phyloP scores from a whole-genome alignment of 768 basidiomycete species.

The Hericium rajendrae region DNA sequence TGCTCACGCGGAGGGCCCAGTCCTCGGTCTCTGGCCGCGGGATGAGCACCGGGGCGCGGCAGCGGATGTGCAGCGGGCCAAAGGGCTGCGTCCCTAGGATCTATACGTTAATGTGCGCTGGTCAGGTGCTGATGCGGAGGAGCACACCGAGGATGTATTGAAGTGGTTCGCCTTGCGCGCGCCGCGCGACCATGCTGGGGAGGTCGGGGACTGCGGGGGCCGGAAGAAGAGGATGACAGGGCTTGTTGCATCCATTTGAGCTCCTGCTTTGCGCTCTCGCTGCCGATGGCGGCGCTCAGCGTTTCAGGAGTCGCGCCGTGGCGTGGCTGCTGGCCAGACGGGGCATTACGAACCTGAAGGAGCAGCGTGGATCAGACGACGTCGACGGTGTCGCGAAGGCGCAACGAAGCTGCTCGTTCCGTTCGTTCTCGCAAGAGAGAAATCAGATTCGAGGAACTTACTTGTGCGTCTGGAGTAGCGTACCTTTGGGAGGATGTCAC shows the following conservation, averaged over 20 bases:
- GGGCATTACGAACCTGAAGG: background rate
- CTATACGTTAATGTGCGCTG: background rate
- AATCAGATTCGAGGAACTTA: too few relatives aligned
- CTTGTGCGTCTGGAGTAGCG: too few relatives aligned
- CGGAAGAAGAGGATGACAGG: slow-evolving; percentile 1
- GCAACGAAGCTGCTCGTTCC: too few relatives aligned
- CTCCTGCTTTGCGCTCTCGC: slow-evolving; percentile 29
- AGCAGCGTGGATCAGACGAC: too few relatives aligned
- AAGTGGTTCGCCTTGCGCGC: slow-evolving; percentile 66
- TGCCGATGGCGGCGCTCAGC: slow-evolving; percentile 27
- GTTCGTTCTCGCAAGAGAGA: too few relatives aligned
- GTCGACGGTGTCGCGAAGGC: too few relatives aligned
- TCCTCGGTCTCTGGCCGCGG: slow-evolving; percentile 93
- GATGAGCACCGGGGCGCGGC: slow-evolving; percentile 77
- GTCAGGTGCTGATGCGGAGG: background rate
- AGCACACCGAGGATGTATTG: slow-evolving; percentile 82
- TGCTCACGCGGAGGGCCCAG: slow-evolving; percentile 58
- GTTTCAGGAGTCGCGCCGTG: slow-evolving; percentile 14
- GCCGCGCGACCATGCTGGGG: slow-evolving; percentile 44
- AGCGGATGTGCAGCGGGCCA: slow-evolving; percentile 67
- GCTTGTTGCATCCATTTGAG: slow-evolving; percentile 40
- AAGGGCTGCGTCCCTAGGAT: slow-evolving; percentile 76
- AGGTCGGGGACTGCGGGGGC: slow-evolving; percentile 20
- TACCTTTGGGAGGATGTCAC: too few relatives aligned
- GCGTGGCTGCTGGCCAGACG: slow-evolving; percentile 1